Base-by-base conservation (phyloP, 2,329 filamentous ascomycete species). In the Emydomyces testavorans region DNA sequence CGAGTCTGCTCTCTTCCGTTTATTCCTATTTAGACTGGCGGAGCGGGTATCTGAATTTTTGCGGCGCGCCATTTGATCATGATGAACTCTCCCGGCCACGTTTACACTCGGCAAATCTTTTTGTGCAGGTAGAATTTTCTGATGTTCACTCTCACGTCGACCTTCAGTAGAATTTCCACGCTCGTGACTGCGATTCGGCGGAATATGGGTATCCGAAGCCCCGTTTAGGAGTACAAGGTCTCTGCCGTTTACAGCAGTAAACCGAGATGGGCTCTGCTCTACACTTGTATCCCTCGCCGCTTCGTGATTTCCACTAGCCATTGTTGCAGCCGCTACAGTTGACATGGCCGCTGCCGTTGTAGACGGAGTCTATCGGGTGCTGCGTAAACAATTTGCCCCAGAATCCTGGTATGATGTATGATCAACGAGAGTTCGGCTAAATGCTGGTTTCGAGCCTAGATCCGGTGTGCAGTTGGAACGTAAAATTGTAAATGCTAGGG, bases 1-100 rank as follows among this genome's bases (percentile, higher is more conserved):
- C 4, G 82, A 85, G 38, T 72, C 68, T 5, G 84, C 86, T 51
- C 84, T 77, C 64, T 87, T 90, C 50, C 73, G 64, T 55, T 74
- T 75, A 58, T 79, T 46, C 16, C 68, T 61, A 50, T 63, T 65
- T 18, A 28, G 34, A 56, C 57, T 20, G 60, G 58, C 50, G 70
- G 70, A 36, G 64, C 57, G 21, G 62, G 59, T 54, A 69, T 73
- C 38, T 70, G 72, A 51, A 71, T 74, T 56, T 63, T 36, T 38
- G 43, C 23, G 50, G 18, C 45, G 50, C 42, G 58, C 55, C 10
- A 59, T 57, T 44, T 56, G 58, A 42, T 58, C 54, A 32, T 55
- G 50, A 46, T 48, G 44, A 7, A 47, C 23, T 46, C 34, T 34
- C 31, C 32, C 67, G 54, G 72, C 70, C 52, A 74, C 74, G n/a